phyloP scores from a whole-genome alignment of 768 basidiomycete species.

The Dentipellis sp. region DNA sequence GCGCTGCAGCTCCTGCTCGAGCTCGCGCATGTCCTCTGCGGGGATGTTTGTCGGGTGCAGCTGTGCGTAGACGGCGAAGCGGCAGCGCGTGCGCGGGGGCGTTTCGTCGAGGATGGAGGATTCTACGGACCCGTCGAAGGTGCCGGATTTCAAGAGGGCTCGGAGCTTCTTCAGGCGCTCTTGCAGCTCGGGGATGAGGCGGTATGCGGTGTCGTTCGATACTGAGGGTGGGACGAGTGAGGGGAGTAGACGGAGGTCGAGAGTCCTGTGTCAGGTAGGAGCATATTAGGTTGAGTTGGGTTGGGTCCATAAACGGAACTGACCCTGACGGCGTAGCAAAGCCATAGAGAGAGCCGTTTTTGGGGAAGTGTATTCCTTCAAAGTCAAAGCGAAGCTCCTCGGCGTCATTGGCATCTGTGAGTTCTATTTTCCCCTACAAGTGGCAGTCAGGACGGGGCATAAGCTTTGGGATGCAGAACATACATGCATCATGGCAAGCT shows the following conservation, averaged over 20 bases:
- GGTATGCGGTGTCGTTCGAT: constrained; percentile 8
- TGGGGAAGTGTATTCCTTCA: constrained; percentile 66
- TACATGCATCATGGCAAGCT: constrained; percentile 59
- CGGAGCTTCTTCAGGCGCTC: constrained; percentile 6
- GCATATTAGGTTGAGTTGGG: not conserved
- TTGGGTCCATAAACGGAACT: constrained; percentile 10
- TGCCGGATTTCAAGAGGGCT: constrained; percentile 1
- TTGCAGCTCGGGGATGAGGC: constrained; percentile 8
- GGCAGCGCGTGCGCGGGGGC: constrained; percentile 39
- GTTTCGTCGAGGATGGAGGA: not conserved
- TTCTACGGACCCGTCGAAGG: constrained; percentile 4
- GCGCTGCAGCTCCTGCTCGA: constrained; percentile 65
- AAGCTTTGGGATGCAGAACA: constrained; percentile 16
- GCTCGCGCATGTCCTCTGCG: constrained; percentile 47
- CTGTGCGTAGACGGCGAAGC: constrained; percentile 60
- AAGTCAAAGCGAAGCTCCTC: constrained; percentile 65
- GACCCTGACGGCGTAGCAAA: constrained; percentile 59
- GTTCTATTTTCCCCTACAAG: constrained; percentile 59
- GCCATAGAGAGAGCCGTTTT: constrained; percentile 71
- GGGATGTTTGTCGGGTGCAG: constrained; percentile 47
- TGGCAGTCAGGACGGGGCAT: not conserved
- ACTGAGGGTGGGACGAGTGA: constrained; percentile 5
- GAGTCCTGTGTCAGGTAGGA: not conserved
- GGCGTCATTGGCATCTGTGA: constrained; percentile 40
- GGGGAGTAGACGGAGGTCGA: constrained; percentile 5